Evolutionary conservation across 768 basidiomycete genomes (phyloP).

Genomic region (Rhizopogon rudus): DNA sequence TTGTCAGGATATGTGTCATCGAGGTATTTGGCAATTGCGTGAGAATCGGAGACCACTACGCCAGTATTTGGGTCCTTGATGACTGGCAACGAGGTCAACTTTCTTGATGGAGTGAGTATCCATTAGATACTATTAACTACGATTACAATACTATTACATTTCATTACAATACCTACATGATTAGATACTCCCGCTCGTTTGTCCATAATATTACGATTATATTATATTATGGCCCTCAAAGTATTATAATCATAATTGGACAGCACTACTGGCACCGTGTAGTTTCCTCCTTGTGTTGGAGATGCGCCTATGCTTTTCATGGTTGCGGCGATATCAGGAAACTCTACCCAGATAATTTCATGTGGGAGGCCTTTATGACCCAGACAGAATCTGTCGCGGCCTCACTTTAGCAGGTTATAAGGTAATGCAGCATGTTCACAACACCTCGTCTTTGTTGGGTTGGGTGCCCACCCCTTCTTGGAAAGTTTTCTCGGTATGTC

Average conservation of each 20-base stretch:
- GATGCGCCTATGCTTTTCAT: neutral
- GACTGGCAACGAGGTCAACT: too few relatives aligned
- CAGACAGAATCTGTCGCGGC: conserved; percentile 18
- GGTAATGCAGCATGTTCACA: neutral
- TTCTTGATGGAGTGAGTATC: too few relatives aligned
- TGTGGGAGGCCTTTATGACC: conserved; percentile 34
- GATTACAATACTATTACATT: too few relatives aligned
- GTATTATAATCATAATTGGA: too few relatives aligned
- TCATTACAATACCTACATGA: too few relatives aligned
- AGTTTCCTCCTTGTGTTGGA: conserved; percentile 9
- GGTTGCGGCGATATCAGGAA: conserved; percentile 35
- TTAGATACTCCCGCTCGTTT: too few relatives aligned
- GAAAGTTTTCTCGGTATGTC: neutral
- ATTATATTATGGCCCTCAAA: too few relatives aligned
- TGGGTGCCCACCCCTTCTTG: neutral
- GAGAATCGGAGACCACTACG: conserved; percentile 33
- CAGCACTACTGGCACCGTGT: conserved; percentile 45
- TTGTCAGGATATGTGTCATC: conserved; percentile 38
- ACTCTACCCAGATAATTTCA: conserved; percentile 47
- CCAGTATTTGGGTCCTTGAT: conserved; percentile 38
- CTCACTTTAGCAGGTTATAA: neutral
- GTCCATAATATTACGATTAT: too few relatives aligned
- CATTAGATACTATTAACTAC: too few relatives aligned
- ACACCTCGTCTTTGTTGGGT: neutral
- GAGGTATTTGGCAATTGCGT: conserved; percentile 41